Conservation (phyloP, 352 stramenopile genomes). For the Globisporangium heterothallicum region DNA sequence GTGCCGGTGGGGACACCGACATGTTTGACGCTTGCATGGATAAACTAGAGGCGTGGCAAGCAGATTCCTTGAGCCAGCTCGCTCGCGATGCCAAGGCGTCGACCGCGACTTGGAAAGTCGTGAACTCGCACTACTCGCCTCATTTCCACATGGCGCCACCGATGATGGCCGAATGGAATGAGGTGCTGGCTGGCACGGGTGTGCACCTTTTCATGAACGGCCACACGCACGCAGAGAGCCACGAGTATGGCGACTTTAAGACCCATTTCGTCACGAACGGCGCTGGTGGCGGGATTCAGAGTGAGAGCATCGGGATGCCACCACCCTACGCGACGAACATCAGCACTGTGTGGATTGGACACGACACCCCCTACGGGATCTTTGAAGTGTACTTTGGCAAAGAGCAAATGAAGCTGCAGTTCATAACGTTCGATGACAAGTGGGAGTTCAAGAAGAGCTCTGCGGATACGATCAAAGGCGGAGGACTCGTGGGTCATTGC, state of each 20-base stretch:
- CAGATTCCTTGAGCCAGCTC: conserved; percentile 56
- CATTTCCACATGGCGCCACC: conserved; percentile 64
- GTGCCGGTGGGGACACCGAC: conserved; percentile 39
- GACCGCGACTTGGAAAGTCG: conserved; percentile 62
- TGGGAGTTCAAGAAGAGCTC: conserved; percentile 47
- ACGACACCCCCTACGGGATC: conserved; percentile 59
- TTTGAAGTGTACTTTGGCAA: conserved; percentile 63
- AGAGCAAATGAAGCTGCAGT: conserved; percentile 53
- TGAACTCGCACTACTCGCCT: conserved; percentile 75
- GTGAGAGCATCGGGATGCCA: conserved; percentile 55
- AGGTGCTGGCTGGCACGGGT: conserved; percentile 34
- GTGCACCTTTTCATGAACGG: conserved; percentile 69
- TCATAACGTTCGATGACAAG: conserved; percentile 60
- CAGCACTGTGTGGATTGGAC: conserved; percentile 44
- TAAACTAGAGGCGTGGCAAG: conserved; percentile 52
- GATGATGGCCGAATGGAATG: conserved; percentile 66
- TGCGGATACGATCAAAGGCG: conserved; percentile 39
- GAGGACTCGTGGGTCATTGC: conserved; percentile 45
- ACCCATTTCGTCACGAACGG: conserved; percentile 76
- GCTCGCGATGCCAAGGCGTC: conserved; percentile 40
- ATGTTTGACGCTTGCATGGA: conserved; percentile 60
- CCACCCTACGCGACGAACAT: conserved; percentile 40
- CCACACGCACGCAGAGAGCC: conserved; percentile 69
- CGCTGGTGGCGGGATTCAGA: conserved; percentile 64
- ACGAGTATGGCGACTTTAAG: conserved; percentile 62